Conservation (phyloP, 108 stramenopile species). For the Poteriospumella lacustris region DNA sequence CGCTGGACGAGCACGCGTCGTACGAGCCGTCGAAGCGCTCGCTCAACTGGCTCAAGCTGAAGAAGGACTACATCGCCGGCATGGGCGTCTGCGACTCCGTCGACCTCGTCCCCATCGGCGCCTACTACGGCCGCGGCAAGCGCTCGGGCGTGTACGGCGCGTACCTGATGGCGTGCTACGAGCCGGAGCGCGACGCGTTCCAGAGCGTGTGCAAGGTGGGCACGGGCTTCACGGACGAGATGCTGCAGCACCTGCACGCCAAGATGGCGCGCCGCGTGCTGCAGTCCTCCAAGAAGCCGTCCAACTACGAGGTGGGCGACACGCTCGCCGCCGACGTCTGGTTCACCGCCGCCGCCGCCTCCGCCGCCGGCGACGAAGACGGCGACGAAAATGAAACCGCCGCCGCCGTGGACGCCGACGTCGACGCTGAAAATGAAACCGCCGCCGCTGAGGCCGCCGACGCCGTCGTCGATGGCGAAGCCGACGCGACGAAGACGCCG, state of each 20-base stretch:
- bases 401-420: no score
- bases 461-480: no score
- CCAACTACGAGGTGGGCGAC: conserved; percentile 72
- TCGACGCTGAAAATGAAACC: no score
- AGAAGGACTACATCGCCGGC: conserved; percentile 99
- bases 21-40: conserved; percentile 92
- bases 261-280: not conserved
- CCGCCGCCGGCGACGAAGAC: no score
- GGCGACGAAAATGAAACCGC: no score
- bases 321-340: conserved; percentile 84
- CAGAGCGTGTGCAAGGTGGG: conserved; percentile 98
- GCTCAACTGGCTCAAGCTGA: conserved; percentile 98
- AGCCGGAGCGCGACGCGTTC: conserved; percentile 86
- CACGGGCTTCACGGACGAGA: conserved; percentile 77
- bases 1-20: conserved; percentile 74
- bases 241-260: conserved; percentile 13
- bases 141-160: conserved; percentile 91
- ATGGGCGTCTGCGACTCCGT: conserved; percentile 81
- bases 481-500: conserved; percentile 59
- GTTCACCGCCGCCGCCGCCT: conserved; percentile 65
- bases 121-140: conserved; percentile 90
- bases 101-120: conserved; percentile 96
- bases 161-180: conserved; percentile 96
- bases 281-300: not conserved
- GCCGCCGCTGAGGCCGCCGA: no score